Evolutionary conservation across 1,284 basidiomycete species (phyloP).

Genomic region (Phellinidium pouzarii): DNA sequence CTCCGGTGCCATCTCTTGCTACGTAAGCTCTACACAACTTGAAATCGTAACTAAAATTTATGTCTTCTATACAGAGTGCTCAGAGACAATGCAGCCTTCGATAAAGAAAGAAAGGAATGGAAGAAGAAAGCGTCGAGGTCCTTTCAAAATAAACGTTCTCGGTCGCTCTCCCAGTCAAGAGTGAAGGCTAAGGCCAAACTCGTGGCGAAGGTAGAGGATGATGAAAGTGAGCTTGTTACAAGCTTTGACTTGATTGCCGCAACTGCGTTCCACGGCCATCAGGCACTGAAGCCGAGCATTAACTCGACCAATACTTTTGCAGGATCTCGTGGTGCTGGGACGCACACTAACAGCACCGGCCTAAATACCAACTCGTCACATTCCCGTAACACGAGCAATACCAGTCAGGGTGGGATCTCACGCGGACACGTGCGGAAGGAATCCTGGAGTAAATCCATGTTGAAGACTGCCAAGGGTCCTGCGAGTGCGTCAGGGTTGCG

Average conservation of each 20-base stretch:
- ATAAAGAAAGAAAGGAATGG: slow-evolving; percentile 59
- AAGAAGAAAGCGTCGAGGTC: slow-evolving; percentile 53
- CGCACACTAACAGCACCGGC: slow-evolving; percentile 10
- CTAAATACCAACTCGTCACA: slow-evolving; percentile 19
- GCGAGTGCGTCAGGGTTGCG: slow-evolving; percentile 32
- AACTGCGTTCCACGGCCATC: slow-evolving; percentile 17
- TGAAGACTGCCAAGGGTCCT: slow-evolving; percentile 32
- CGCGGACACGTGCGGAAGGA: slow-evolving; percentile 48
- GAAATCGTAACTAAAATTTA: not conserved
- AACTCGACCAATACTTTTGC: slow-evolving; percentile 8
- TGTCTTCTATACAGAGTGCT: slow-evolving; percentile 45
- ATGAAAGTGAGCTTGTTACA: slow-evolving; percentile 16
- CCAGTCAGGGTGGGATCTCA: slow-evolving; percentile 31
- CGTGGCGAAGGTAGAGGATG: slow-evolving; percentile 20
- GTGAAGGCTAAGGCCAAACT: slow-evolving; percentile 52
- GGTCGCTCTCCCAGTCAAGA: slow-evolving; percentile 54
- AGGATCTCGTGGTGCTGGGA: too few species aligned
- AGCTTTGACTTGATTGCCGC: slow-evolving; percentile 18
- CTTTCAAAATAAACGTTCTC: slow-evolving; percentile 55
- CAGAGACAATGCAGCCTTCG: slow-evolving; percentile 51
- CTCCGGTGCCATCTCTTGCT: slow-evolving; percentile 52
- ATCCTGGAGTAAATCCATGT: slow-evolving; percentile 52
- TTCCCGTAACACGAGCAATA: slow-evolving; percentile 30
- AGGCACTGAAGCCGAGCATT: slow-evolving; percentile 13
- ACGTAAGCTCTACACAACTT: slow-evolving; percentile 37